These are phyloP conservation scores for Pichia phayaonensis DNA, from an alignment of 805 yeast genomes.

Conservation along the genomic window DNA sequence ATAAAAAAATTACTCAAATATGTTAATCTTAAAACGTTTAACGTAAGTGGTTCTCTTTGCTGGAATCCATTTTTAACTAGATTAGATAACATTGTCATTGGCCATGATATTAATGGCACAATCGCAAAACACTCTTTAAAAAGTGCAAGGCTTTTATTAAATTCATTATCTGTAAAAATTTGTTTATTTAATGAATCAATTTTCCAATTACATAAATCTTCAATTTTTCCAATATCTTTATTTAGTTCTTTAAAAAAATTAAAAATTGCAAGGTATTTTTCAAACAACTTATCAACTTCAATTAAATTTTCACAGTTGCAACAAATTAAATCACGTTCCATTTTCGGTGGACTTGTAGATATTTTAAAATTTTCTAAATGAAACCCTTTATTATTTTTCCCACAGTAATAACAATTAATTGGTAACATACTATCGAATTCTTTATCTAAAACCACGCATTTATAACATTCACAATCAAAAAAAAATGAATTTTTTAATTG, in stretches of 20 bases:
- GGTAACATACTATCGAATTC: slow-evolving; percentile 25
- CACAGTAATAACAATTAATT: slow-evolving; percentile 22
- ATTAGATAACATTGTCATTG: slow-evolving; percentile 11
- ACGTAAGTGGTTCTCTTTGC: slow-evolving; percentile 4
- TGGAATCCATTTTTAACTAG: slow-evolving; percentile 9
- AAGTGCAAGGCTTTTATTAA: not conserved
- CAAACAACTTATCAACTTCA: not conserved
- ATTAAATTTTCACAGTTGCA: slow-evolving; percentile 5
- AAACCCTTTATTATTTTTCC: slow-evolving; percentile 13
- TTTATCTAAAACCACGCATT: slow-evolving; percentile 15
- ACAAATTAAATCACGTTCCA: not conserved
- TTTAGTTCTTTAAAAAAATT: not conserved
- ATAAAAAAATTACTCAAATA: slow-evolving; percentile 9
- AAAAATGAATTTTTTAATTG: slow-evolving; percentile 26
- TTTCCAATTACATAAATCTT: slow-evolving; percentile 1
- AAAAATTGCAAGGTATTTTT: slow-evolving; percentile 1
- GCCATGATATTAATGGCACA: slow-evolving; percentile 20
- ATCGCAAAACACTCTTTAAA: not conserved
- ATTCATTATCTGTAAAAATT: not conserved
- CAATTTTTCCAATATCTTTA: not conserved
- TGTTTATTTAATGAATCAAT: no score
- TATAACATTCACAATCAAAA: slow-evolving; percentile 29
- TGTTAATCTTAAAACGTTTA: slow-evolving; percentile 11
- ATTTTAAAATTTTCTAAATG: slow-evolving; percentile 2
- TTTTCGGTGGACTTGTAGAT: not conserved